A percentile compares a stretch with the other conserved stretches of the same genome.
Conservation (phyloP, 768 basidiomycete species). For the Pleurotus platypus region DNA sequence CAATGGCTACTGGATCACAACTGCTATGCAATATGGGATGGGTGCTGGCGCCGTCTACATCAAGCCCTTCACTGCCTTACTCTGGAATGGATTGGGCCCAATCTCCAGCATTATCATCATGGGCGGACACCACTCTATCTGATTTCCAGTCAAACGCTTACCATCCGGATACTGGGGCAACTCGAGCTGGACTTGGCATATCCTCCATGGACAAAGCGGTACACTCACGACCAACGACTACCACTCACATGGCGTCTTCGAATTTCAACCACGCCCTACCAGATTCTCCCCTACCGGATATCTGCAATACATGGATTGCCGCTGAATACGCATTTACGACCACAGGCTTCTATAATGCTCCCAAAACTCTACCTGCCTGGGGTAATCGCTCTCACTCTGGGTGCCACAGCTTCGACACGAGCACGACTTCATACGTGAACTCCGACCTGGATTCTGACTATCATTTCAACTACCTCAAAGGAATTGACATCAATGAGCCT, state of each 20-base stretch:
- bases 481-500: background rate
- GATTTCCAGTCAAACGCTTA: constrained; percentile 6
- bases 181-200: background rate
- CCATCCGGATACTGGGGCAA: background rate
- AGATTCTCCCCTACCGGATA: background rate
- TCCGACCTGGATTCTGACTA: background rate
- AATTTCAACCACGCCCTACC: background rate
- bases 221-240: background rate
- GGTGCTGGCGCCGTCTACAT: constrained; percentile 2
- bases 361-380: too few species aligned
- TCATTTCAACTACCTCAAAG: background rate
- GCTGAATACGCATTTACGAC: background rate
- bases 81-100: background rate
- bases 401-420: background rate
- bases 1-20: background rate
- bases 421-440: background rate
- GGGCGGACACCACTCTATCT: background rate
- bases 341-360: background rate
- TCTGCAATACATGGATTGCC: background rate
- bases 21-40: constrained; percentile 6
- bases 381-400: background rate
- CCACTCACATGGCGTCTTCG: background rate
- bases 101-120: background rate
- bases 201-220: background rate
- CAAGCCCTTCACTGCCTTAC: background rate